These are phyloP conservation scores for Leccinum fallax DNA, from an alignment of 1,284 basidiomycete genomes.

Conservation along the genomic window DNA sequence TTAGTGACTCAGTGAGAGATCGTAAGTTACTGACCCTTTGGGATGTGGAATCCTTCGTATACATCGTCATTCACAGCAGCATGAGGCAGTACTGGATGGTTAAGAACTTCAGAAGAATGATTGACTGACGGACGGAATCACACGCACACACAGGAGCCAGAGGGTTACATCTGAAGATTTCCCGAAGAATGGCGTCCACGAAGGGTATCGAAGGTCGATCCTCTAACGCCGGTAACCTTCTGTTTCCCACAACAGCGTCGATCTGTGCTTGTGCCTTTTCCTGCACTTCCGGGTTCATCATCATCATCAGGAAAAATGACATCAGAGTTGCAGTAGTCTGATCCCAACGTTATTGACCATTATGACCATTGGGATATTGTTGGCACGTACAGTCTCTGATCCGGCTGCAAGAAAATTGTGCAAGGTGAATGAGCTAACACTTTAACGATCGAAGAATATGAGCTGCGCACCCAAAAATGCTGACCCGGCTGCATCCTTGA, in stretches of 20 bases:
- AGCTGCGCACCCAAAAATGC: conserved; percentile 17
- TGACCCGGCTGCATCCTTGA: conserved; percentile 16
- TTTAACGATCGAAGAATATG: background rate
- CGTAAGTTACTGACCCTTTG: conserved; percentile 7
- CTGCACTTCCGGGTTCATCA: conserved; percentile 35
- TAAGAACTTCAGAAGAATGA: background rate
- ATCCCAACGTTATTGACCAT: background rate
- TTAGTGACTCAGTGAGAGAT: background rate
- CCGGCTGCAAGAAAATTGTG: conserved; percentile 3
- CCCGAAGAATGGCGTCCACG: conserved; percentile 34
- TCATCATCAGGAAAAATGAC: conserved; percentile 39
- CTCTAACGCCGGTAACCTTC: conserved; percentile 11
- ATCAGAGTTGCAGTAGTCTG: conserved; percentile 7
- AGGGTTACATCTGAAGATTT: conserved; percentile 20
- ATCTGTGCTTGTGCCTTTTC: conserved; percentile 36
- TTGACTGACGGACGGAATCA: background rate
- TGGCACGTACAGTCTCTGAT: conserved; percentile 17
- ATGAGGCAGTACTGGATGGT: conserved; percentile 12
- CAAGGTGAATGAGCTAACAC: background rate
- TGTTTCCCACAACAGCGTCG: conserved; percentile 32
- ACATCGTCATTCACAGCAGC: conserved; percentile 12
- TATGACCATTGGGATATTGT: background rate
- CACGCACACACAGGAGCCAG: conserved; percentile 17
- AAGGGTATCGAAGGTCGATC: conserved; percentile 36
- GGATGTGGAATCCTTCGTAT: conserved; percentile 15